Evolutionary conservation across 441 rosid species (phyloP).

Genomic region (Populus hybrid): DNA sequence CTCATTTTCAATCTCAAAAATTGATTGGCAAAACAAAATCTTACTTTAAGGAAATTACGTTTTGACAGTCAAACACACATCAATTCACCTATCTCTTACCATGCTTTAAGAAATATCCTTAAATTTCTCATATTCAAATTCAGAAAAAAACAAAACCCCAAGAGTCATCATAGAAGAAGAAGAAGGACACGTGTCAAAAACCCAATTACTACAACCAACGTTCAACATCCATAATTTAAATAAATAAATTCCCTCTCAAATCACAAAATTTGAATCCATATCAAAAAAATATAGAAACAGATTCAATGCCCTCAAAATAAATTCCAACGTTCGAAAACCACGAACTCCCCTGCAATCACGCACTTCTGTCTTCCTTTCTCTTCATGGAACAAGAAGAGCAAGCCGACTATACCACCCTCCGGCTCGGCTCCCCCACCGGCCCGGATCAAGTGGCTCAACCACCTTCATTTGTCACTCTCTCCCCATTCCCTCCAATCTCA

Average conservation of each 20-base stretch:
- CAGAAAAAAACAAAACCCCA: background rate
- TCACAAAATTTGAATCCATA: background rate
- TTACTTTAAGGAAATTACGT: background rate
- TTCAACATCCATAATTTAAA: slow-evolving; percentile 11
- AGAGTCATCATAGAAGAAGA: background rate
- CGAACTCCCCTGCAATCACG: slow-evolving; percentile 18
- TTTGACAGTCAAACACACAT: background rate
- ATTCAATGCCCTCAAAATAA: slow-evolving; percentile 22
- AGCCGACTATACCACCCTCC: slow-evolving; percentile 2
- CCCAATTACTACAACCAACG: slow-evolving; percentile 15
- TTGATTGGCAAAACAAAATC: background rate
- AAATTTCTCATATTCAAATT: background rate
- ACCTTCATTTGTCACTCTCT: slow-evolving; percentile 44
- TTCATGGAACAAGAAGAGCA: slow-evolving; percentile 50
- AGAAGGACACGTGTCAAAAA: background rate
- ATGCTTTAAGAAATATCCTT: background rate
- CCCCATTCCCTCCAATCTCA: slow-evolving; percentile 44
- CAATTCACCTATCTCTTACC: background rate
- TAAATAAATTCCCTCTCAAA: slow-evolving; percentile 27
- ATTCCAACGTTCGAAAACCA: background rate
- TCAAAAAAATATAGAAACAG: background rate
- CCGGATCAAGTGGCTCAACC: slow-evolving; percentile 9
- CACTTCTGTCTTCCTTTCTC: slow-evolving; percentile 12
- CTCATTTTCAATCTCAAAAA: background rate
- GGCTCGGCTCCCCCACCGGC: slow-evolving; percentile 19